Evolutionary conservation across 208 protist species (phyloP), one percentile per base, ranked within the genome.

Genomic region (Acanthamoeba royreba): DNA sequence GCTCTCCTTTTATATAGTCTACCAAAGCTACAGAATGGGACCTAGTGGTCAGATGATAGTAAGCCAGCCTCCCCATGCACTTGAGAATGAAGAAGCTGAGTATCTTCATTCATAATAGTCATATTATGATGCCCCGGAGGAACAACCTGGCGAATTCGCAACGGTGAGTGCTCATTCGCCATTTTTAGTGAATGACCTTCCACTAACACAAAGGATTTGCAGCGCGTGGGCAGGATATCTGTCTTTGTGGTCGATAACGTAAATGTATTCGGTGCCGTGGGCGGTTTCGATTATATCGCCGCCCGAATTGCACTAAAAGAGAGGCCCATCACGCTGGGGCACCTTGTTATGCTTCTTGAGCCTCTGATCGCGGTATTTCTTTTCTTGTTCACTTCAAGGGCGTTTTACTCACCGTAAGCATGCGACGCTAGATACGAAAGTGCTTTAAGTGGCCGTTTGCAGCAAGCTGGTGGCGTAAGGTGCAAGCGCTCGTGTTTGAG

Each of bases 231-330:
- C 47, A 38, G 53, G 33, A 66, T 66, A 43, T 90, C 83, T 4
- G 52, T 66, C 17, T 66, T 69, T 25, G 47, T 90, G 49, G 46
- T 90, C n/a, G 35, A 90, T 35, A 90, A 31, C 49, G 3, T 90
- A 35, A 61, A 90, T 22, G 83, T 52, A 3, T 90, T 90, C 31
- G 83, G 83, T 22, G 83, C 22, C 22, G 45, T 42, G 15, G 46
- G 83, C 31, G 83, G 83, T 25, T 90, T 90, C 25, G 83, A 90
- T 35, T 90, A 90, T 52, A 90, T 90, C 53, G 83, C 53, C 15
- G 83, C 46, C 9, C 46, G 83, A 8, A 3, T 90, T 28, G 25
- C 46, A 19, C 33, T 69, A 19, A 19, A 43, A 4, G 52, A 90
- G 4, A 7, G 53, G 35, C 83, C 83, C 9, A 19, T 19, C 45